A percentile compares a stretch with the other conserved stretches of the same genome.
Conservation (phyloP, 164 flowering plant genomes). For the Brasenia schreberi region DNA sequence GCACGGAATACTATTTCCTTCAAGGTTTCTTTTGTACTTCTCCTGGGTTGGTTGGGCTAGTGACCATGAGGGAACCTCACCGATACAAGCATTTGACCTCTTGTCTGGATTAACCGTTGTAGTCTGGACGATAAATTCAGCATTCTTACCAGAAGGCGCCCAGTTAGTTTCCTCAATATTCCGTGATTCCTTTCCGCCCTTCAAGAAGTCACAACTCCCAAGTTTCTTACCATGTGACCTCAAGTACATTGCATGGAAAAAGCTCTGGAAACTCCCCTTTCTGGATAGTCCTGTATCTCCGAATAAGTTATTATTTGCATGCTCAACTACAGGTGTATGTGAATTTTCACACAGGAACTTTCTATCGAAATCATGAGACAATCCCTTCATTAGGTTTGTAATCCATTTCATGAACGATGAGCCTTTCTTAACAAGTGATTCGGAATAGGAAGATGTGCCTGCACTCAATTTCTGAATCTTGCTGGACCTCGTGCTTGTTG, state of each 20-base stretch:
- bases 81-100: background rate
- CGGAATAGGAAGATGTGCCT: constrained; percentile 17
- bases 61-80: background rate
- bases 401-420: constrained; percentile 85
- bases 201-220: constrained; percentile 7
- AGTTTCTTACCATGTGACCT: constrained; percentile 9
- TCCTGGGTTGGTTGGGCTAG: constrained; percentile 5
- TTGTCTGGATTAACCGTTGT: background rate
- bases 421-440: constrained; percentile 23
- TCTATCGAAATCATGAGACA: constrained; percentile 19
- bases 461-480: constrained; percentile 24
- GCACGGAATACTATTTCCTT: constrained; percentile 12
- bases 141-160: constrained; percentile 8
- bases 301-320: constrained; percentile 9
- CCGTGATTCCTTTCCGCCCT: constrained; percentile 11
- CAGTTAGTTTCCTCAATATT: constrained; percentile 15
- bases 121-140: background rate
- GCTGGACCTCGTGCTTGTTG: constrained; percentile 31
- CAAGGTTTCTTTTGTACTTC: constrained; percentile 5
- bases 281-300: constrained; percentile 13
- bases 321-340: constrained; percentile 12
- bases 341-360: constrained; percentile 22
- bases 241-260: constrained; percentile 45
- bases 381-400: constrained; percentile 61
- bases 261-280: constrained; percentile 38